A percentile compares a stretch with the other conserved stretches of the same genome.
phyloP scores from a whole-genome alignment of 805 yeast species.

The Starmerella tilneyi region DNA sequence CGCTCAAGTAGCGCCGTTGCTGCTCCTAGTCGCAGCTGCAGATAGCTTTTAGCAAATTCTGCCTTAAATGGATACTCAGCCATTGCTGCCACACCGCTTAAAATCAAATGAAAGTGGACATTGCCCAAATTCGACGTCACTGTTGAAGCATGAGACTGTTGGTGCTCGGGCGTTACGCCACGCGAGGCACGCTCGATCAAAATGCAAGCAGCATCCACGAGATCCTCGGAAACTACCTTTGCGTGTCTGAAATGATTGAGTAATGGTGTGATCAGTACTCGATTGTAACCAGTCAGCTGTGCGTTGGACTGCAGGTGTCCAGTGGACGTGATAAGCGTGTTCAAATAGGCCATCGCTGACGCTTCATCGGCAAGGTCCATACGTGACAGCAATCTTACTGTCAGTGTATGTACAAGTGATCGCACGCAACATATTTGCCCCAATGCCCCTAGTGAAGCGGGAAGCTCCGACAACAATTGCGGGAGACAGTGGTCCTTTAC shows the following conservation, averaged over 20 bases:
- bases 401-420: conserved; percentile 33
- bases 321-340: conserved; percentile 27
- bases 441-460: conserved; percentile 36
- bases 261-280: conserved; percentile 3
- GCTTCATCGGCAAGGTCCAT: conserved; percentile 14
- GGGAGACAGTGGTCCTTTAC: conserved; percentile 47
- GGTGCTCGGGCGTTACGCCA: conserved; percentile 18
- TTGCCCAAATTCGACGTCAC: conserved; percentile 3
- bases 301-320: conserved; percentile 9
- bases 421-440: conserved; percentile 31
- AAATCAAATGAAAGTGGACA: conserved; percentile 13
- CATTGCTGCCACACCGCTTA: conserved; percentile 16
- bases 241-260: conserved; percentile 1
- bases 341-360: conserved; percentile 19
- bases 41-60: conserved; percentile 35
- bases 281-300: conserved; percentile 22
- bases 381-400: conserved; percentile 34
- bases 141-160: conserved; percentile 13
- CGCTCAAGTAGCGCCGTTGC: conserved; percentile 30
- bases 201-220: conserved; percentile 21
- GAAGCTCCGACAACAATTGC: conserved; percentile 41
- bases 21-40: conserved; percentile 36
- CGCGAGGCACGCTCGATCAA: conserved; percentile 25
- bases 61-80: conserved; percentile 9
- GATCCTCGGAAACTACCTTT: background rate